Conservation (phyloP, 805 yeast species). For the Zygosaccharomyces bailii region DNA sequence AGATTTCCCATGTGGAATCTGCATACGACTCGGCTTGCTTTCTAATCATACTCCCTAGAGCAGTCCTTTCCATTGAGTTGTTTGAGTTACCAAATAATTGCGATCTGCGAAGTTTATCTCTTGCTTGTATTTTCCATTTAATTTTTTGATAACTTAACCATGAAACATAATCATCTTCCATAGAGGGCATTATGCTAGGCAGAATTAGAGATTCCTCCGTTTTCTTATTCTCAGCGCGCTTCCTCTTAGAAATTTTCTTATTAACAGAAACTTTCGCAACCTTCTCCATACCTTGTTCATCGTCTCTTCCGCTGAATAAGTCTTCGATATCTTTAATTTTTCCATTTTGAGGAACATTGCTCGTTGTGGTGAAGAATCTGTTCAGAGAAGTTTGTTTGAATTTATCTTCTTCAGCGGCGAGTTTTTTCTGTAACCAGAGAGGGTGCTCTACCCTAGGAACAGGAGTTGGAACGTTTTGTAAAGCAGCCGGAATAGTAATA, state of each 20-base stretch:
- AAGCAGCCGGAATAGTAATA: constrained; percentile 94
- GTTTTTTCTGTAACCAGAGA: constrained; percentile 75
- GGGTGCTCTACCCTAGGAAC: constrained; percentile 95
- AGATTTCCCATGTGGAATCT: constrained; percentile 78
- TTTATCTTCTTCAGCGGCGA: constrained; percentile 58
- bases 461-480: constrained; percentile 83
- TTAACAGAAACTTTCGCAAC: constrained; percentile 40
- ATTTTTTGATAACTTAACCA: constrained; percentile 74
- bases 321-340: constrained; percentile 73
- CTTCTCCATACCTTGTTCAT: constrained; percentile 26
- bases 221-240: constrained; percentile 35
- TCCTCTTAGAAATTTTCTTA: constrained; percentile 33
- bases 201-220: constrained; percentile 45
- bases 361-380: constrained; percentile 51
- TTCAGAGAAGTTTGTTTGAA: constrained; percentile 67
- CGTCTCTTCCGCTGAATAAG: constrained; percentile 40
- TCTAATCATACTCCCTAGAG: constrained; percentile 66
- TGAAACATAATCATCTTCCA: constrained; percentile 60
- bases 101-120: constrained; percentile 65
- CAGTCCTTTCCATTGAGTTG: constrained; percentile 50
- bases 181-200: constrained; percentile 54
- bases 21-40: constrained; percentile 77
- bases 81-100: constrained; percentile 71
- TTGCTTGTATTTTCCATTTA: constrained; percentile 82
- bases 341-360: constrained; percentile 39